phyloP scores from a whole-genome alignment of 495 filamentous ascomycete genomes.

The Terfezia boudieri region DNA sequence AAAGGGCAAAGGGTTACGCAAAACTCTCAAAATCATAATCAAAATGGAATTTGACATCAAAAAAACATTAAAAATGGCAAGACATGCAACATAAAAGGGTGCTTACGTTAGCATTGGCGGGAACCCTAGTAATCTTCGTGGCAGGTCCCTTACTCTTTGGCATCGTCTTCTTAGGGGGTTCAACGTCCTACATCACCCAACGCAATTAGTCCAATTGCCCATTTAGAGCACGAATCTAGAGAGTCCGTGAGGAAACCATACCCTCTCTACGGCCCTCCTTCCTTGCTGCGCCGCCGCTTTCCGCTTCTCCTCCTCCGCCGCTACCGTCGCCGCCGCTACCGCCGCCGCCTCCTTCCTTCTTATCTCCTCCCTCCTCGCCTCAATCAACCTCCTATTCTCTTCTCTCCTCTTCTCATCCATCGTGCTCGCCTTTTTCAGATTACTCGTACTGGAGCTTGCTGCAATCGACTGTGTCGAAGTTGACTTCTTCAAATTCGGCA shows the following conservation, averaged over 20 bases:
- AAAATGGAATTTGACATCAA: neutral
- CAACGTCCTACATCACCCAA: neutral
- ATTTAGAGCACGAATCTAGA: too few species aligned
- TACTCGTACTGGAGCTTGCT: neutral
- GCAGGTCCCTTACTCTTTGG: neutral
- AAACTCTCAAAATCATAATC: neutral
- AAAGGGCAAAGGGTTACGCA: neutral
- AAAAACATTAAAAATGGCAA: neutral
- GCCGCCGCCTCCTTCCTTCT: neutral
- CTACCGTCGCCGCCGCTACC: neutral
- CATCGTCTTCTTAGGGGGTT: neutral
- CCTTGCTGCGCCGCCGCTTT: conserved; percentile 33
- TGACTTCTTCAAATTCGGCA: conserved; percentile 8
- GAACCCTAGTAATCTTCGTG: too few species aligned
- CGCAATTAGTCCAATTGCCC: neutral
- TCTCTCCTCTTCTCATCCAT: neutral
- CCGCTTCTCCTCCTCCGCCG: conserved; percentile 25
- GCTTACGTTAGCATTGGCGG: too few species aligned
- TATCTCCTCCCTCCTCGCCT: neutral
- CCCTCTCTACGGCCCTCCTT: neutral
- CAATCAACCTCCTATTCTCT: neutral
- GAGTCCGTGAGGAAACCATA: neutral
- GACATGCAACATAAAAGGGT: too few species aligned
- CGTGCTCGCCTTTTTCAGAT: neutral
- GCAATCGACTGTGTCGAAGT: conserved; percentile 1